Evolutionary conservation across 163 green algal species (phyloP), one percentile per base, ranked within the genome.

Genomic region (Chlamydomonas reinhardtii): DNA sequence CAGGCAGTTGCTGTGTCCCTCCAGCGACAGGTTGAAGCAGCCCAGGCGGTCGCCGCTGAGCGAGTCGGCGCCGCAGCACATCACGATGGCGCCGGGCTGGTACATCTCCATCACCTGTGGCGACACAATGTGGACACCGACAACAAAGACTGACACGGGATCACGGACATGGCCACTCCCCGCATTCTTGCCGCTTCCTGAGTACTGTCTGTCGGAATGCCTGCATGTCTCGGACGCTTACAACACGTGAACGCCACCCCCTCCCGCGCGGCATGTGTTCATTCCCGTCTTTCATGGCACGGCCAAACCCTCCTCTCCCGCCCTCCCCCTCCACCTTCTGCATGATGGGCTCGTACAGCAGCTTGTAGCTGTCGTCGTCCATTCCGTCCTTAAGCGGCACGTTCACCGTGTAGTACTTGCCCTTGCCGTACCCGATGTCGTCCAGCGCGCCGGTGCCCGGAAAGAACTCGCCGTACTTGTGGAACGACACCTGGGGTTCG

Each of bases 401-500:
- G 87, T 99, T 99, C 61, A 99, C 90, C 25, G 91, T 91, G 94
- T 98, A 98, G 39, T 80, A 88, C 31, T 94, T 89, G 11, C 96
- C 96, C 29, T 92, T 84, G 64, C 94, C 79, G 74, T 94, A 85
- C 83, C 94, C 94, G 16, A 95, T 90, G 85, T 97, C 94, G 65
- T 94, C 92, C 31, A 97, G 75, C 14, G 94, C 94, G 39, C 97
- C 96, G 0, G 96, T 98, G 70, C 97, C 97, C 5, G 97, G 97
- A 89, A 99, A 99, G 86, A 98, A 99, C 91, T 98, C 96, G 66
- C 96, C 97, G 73, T 97, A 98, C 92, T 98, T 98, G 94, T 98
- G 96, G 88, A 98, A 98, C 32, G 87, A 95, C 68, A 95, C 92
- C 93, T 95, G 84, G 43, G 43, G 43, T n/a, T n/a, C 43, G 43